A percentile compares a stretch with the other conserved stretches of the same genome.
Evolutionary conservation across 352 stramenopile species (phyloP).

Genomic region (Phytophthora podocarpi): DNA sequence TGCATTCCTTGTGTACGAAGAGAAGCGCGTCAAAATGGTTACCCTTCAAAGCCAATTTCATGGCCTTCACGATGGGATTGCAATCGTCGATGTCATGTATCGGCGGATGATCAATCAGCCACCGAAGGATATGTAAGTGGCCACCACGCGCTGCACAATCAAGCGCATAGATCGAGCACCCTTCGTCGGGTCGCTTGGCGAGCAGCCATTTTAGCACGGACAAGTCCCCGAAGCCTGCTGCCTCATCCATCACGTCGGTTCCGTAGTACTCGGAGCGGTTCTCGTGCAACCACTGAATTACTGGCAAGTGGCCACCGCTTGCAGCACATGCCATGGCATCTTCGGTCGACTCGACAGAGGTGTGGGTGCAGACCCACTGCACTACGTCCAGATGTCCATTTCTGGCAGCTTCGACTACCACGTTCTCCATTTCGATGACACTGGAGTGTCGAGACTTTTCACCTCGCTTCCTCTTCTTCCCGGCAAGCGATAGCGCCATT

Average conservation of each 20-base stretch:
- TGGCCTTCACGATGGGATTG: background rate
- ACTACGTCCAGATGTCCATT: background rate
- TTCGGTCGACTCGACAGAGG: background rate
- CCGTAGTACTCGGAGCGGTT: background rate
- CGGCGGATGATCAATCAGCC: background rate
- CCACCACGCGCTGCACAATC: background rate
- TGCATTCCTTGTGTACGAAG: background rate
- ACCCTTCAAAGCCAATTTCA: background rate
- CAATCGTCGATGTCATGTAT: background rate
- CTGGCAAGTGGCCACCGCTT: background rate
- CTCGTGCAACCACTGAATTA: background rate
- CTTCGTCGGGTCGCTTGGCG: constrained; percentile 5
- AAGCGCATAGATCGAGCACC: background rate
- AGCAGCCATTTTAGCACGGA: constrained; percentile 5
- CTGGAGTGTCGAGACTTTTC: background rate
- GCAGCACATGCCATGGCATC: background rate
- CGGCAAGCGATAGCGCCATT: background rate
- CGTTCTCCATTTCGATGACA: background rate
- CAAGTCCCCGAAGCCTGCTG: background rate
- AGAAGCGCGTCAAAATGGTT: constrained; percentile 5
- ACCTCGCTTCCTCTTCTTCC: constrained; percentile 4
- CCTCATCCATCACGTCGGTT: constrained; percentile 3
- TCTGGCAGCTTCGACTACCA: background rate
- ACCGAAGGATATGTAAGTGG: background rate
- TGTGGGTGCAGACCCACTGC: background rate